phyloP scores from a whole-genome alignment of 2,329 filamentous ascomycete species.

The Ophioceras dolichostomum region DNA sequence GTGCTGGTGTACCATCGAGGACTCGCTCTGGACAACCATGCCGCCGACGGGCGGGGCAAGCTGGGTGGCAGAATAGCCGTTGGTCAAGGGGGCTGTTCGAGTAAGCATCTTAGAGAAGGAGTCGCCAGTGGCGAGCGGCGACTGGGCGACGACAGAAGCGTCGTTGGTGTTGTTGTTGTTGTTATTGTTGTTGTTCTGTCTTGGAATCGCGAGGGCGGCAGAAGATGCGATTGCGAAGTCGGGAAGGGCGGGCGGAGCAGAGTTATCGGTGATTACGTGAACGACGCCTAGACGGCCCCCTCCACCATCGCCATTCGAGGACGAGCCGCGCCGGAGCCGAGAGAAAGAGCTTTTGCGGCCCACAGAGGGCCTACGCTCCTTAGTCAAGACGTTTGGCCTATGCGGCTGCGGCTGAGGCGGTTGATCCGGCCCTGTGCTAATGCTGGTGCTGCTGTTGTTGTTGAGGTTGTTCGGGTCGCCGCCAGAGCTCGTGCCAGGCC shows the following conservation, averaged over 20 bases:
- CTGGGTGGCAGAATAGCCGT: slow-evolving; percentile 13
- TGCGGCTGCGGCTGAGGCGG: slow-evolving; percentile 9
- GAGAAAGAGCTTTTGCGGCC: slow-evolving; percentile 41
- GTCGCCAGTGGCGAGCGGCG: slow-evolving; percentile 22
- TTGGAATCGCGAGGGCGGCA: slow-evolving; percentile 8
- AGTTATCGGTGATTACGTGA: slow-evolving; percentile 29
- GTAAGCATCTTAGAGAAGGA: slow-evolving; percentile 30
- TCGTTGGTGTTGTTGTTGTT: slow-evolving; percentile 4
- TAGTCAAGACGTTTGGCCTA: slow-evolving; percentile 19
- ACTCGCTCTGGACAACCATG: slow-evolving; percentile 28
- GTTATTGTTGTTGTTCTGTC: too few species aligned
- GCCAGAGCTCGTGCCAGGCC: slow-evolving; percentile 23
- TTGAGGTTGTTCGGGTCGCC: slow-evolving; percentile 6
- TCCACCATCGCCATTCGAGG: slow-evolving; percentile 15
- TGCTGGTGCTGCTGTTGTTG: background rate
- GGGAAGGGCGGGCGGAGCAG: slow-evolving; percentile 38
- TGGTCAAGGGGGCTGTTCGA: slow-evolving; percentile 24
- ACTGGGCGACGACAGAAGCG: slow-evolving; percentile 12
- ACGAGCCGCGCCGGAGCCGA: slow-evolving; percentile 24
- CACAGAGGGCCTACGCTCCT: slow-evolving; percentile 40
- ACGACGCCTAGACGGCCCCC: slow-evolving; percentile 13
- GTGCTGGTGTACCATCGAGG: slow-evolving; percentile 40
- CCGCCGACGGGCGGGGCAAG: slow-evolving; percentile 15
- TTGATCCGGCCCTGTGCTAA: slow-evolving; percentile 4
- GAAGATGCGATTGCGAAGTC: slow-evolving; percentile 35